Base-by-base conservation (phyloP, 768 basidiomycete species). In the Lentinula guzmanii region DNA sequence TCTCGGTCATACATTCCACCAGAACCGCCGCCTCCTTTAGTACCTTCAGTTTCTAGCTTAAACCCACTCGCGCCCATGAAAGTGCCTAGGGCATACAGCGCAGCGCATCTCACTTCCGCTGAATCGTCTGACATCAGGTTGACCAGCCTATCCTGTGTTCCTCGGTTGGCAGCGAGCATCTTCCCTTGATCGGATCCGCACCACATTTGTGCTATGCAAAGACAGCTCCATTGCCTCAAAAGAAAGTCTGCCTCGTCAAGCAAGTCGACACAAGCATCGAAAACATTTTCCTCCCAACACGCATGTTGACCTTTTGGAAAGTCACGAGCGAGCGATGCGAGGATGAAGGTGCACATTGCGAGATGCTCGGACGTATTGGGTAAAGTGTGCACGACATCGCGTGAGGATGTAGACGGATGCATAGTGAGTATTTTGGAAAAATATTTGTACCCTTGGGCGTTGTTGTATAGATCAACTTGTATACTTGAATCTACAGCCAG, bases 301-400 rank as follows among this genome's bases (percentile, higher is more conserved):
- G 93, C 93, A 56, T 83, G 81, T 74, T 98, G 95, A 5, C 95
- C 95, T 2, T 82, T 81, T n/a, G 83, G 82, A 70, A 89, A 93
- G 68, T 93, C 94, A n/a, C 96, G 86, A 43, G 90, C 87, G 54
- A 97, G 86, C 13, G 94, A 86, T 24, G 90, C 83, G 31, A 98
- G 86, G 66, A 98, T 95, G 76, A 98, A 98, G 1, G 94, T 91
- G 70, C 95, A 98, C 96, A 98, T 98, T 1, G 97, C 95, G 65
- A 93, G 91, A 73, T 98, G 95, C 70, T 98, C 97, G 4, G 91
- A 90, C 55, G 87, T 86, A 72, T 99, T 97, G 0, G 95, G 95
- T n/a, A 98, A 84, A 45, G 82, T 70, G 43, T 76, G 69, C 37
- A 77, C 72, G 59, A 91, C 90, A 42, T 91, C 87, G 61, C 80